These are phyloP conservation scores for Lantana camara DNA, from an alignment of 257 asterid species.

Conservation along the genomic window DNA sequence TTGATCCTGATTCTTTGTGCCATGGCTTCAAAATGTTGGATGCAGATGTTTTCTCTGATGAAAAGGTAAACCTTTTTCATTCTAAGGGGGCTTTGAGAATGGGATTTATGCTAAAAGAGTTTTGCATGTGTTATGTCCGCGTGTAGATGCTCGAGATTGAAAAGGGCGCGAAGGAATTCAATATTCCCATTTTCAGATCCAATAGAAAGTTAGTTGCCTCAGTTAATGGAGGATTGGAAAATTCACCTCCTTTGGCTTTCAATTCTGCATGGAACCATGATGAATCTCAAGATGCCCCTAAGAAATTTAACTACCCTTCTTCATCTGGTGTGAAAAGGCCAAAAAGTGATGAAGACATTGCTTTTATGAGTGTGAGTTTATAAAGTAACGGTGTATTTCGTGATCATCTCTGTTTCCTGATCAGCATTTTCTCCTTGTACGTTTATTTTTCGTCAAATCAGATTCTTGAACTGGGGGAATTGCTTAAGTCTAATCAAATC, in stretches of 20 bases:
- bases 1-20: conserved; percentile 35
- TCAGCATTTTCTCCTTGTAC: neutral
- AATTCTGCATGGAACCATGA: conserved; percentile 54
- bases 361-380: conserved; percentile 79
- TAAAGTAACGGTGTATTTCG: neutral
- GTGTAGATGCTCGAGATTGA: conserved; percentile 73
- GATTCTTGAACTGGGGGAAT: conserved; percentile 87
- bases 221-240: conserved; percentile 72
- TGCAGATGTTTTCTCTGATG: conserved; percentile 64
- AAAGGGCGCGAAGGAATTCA: conserved; percentile 70
- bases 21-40: conserved; percentile 62
- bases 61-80: conserved; percentile 53
- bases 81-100: conserved; percentile 6
- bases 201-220: conserved; percentile 73
- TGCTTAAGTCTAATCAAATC: conserved; percentile 64
- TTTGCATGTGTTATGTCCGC: neutral
- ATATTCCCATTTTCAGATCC: conserved; percentile 64
- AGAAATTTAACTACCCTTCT: conserved; percentile 53
- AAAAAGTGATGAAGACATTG: conserved; percentile 68
- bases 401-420: neutral
- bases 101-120: neutral
- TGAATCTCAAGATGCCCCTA: conserved; percentile 25
- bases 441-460: conserved; percentile 34
- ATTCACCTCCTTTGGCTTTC: conserved; percentile 78
- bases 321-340: conserved; percentile 59